Base-by-base conservation (phyloP, 2,329 filamentous ascomycete species). In the Aschersonia sp. region DNA sequence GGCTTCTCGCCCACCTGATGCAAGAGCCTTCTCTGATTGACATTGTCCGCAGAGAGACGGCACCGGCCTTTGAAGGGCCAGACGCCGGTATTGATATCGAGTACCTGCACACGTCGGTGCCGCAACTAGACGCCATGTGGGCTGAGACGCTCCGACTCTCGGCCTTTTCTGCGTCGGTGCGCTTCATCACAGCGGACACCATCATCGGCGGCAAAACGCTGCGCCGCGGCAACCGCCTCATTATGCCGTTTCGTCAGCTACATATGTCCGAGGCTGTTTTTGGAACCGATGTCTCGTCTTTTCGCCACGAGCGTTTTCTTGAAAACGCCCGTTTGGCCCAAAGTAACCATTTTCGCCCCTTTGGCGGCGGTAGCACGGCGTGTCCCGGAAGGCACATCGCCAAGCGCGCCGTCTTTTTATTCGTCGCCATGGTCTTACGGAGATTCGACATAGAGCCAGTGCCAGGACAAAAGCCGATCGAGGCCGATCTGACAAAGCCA, bases 21-120 rank as follows among this genome's bases (percentile, higher is more conserved):
- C 47, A 51, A 32, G 47, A 53, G 30, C 58, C 58, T 0, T 35
- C 44, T 0, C 44, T 51, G 5, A 44, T 60, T 6, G 51, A 42
- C 1, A 32, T 49, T 5, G 49, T 51, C 31, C 53, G 56, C 5
- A 32, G 37, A 0, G 59, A 61, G 46, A 59, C 55, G 0, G 52
- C 47, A 0, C n/a, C 53, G 2, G 54, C 58, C 6, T 55, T 60
- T 47, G 14, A 11, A 9, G 14, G n/a, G 1, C 45, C 53, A 0
- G 52, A 55, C n/a, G 58, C 60, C 11, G 59, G 62, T 6, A 57
- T 66, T 12, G 55, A 50, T 30, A 22, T 61, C 10, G 48, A 55
- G 14, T 41, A 45, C 56, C n/a, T 60, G 56, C 49, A 61, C 63
- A 9, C 31, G 1, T n/a, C 10, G 2, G 10, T 8, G 6, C 58